phyloP scores from a whole-genome alignment of 805 yeast species.

The Ogataea paradorogensis region DNA sequence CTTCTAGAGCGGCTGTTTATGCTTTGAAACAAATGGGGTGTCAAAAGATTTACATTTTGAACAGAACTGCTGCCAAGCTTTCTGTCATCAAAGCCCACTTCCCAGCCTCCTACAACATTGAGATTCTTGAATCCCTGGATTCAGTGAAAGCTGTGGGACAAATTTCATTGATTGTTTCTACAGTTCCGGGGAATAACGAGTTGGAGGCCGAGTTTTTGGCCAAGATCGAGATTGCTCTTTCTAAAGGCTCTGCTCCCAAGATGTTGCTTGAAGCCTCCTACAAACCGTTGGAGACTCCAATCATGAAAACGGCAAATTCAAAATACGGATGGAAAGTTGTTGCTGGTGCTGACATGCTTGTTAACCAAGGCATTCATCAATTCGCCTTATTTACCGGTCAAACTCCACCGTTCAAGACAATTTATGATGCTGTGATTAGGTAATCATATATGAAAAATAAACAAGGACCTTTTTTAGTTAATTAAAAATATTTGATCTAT shows the following conservation, averaged over 20 bases:
- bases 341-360: constrained; percentile 89
- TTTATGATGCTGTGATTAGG: constrained; percentile 55
- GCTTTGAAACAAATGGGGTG: constrained; percentile 83
- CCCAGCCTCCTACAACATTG: constrained; percentile 56
- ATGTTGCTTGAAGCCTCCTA: constrained; percentile 89
- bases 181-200: constrained; percentile 81
- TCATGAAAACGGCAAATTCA: constrained; percentile 72
- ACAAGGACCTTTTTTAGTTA: neutral
- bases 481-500: constrained; percentile 2
- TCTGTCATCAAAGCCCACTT: constrained; percentile 56
- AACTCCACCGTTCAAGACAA: constrained; percentile 58
- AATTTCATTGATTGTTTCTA: constrained; percentile 65
- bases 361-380: constrained; percentile 90
- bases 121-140: constrained; percentile 48
- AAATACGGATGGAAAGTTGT: constrained; percentile 73
- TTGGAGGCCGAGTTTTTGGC: constrained; percentile 50
- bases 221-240: constrained; percentile 47
- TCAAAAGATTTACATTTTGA: constrained; percentile 67
- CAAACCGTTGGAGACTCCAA: constrained; percentile 82
- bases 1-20: constrained; percentile 90
- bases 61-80: constrained; percentile 73
- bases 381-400: constrained; percentile 73
- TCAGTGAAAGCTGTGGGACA: constrained; percentile 44
- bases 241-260: constrained; percentile 44
- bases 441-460: constrained; percentile 2